Conservation (phyloP, 176 grass and related monocot genomes). For the Cenchrus americanus region DNA sequence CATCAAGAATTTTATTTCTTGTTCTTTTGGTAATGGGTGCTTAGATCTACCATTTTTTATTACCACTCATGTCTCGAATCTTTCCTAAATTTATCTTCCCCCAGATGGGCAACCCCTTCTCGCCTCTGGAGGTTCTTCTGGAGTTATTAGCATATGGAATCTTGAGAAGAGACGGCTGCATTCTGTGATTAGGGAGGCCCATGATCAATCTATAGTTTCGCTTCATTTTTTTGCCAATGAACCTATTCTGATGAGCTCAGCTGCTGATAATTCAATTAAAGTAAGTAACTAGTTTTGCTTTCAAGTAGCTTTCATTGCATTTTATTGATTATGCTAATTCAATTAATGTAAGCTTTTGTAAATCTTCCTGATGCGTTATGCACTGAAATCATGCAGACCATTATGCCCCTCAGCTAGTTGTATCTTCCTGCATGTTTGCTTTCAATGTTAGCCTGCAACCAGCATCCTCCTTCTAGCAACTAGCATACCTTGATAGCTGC, state of each 20-base stretch:
- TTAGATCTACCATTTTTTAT: neutral
- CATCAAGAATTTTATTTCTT: neutral
- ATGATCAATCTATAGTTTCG: conserved; percentile 87
- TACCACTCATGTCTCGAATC: neutral
- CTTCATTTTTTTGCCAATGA: conserved; percentile 94
- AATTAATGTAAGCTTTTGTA: neutral
- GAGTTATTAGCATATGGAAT: conserved; percentile 99
- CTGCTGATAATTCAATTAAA: conserved; percentile 98
- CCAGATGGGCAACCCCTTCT: conserved; percentile 94
- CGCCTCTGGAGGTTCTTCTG: conserved; percentile 92
- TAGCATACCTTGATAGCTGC: neutral
- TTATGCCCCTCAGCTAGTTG: neutral
- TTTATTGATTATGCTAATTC: neutral
- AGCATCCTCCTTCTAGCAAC: neutral
- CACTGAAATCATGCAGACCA: neutral
- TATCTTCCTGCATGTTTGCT: conserved; percentile 1
- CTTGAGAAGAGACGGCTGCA: conserved; percentile 88
- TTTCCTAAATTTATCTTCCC: conserved; percentile 37
- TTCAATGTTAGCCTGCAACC: neutral
- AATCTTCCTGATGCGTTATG: neutral
- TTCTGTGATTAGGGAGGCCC: conserved; percentile 91
- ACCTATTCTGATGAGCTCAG: conserved; percentile 95
- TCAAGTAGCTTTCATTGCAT: neutral
- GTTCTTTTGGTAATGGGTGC: neutral
- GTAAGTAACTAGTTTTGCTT: conserved; percentile 44